phyloP scores from a whole-genome alignment of 805 yeast species.

The Phaffomyces antillensis region DNA sequence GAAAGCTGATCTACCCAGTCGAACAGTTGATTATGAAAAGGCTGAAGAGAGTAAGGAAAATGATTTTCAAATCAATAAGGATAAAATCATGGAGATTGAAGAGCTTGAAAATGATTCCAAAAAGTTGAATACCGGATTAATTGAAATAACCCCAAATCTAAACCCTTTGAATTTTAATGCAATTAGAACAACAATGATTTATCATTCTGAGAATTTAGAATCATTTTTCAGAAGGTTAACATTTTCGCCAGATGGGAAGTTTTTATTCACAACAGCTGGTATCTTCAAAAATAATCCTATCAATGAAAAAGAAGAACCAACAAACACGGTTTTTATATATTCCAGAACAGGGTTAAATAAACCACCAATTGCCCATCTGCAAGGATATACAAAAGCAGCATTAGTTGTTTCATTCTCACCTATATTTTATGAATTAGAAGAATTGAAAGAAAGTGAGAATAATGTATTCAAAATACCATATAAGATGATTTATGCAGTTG shows the following conservation, averaged over 20 bases:
- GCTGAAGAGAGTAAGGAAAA: background rate
- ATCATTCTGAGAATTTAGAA: slow-evolving; percentile 81
- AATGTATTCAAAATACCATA: slow-evolving; percentile 57
- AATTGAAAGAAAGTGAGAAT: background rate
- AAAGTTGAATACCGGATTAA: slow-evolving; percentile 28
- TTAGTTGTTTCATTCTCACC: slow-evolving; percentile 79
- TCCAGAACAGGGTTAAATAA: slow-evolving; percentile 60
- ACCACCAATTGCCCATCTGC: slow-evolving; percentile 72
- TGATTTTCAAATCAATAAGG: background rate
- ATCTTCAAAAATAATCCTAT: slow-evolving; percentile 33
- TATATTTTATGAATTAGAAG: slow-evolving; percentile 38
- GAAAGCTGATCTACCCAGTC: slow-evolving; percentile 51
- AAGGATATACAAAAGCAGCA: slow-evolving; percentile 78
- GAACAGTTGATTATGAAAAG: background rate
- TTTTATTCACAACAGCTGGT: slow-evolving; percentile 77
- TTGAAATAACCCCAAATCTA: slow-evolving; percentile 32
- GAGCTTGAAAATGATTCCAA: background rate
- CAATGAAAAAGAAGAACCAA: slow-evolving; percentile 31
- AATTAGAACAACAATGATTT: slow-evolving; percentile 39
- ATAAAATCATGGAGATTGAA: background rate
- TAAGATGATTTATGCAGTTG: slow-evolving; percentile 84
- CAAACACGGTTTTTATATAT: slow-evolving; percentile 75
- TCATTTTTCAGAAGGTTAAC: slow-evolving; percentile 83
- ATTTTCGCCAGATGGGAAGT: slow-evolving; percentile 85
- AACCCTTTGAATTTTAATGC: slow-evolving; percentile 23